phyloP scores from a whole-genome alignment of 2,329 filamentous ascomycete species.

The Pseudogymnoascus destructans region DNA sequence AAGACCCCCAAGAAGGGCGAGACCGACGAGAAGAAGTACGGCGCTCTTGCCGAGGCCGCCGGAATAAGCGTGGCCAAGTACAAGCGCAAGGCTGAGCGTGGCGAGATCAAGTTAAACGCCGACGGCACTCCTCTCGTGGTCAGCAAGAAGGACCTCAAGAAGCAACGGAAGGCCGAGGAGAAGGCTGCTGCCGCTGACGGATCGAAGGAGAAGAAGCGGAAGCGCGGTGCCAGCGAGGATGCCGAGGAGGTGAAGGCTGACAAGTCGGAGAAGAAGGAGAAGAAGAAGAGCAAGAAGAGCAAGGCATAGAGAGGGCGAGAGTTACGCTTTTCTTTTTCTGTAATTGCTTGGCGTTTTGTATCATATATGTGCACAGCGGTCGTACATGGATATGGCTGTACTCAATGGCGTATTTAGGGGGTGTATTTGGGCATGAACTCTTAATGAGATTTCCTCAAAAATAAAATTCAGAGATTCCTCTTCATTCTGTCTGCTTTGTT shows the following conservation, averaged over 20 bases:
- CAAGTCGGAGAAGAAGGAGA: conserved; percentile 45
- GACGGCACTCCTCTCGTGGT: conserved; percentile 54
- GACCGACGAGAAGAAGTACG: conserved; percentile 30
- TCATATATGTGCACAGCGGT: conserved; percentile 15
- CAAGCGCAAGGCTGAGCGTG: conserved; percentile 64
- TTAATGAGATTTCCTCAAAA: conserved; percentile 10
- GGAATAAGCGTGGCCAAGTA: conserved; percentile 65
- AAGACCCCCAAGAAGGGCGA: conserved; percentile 32
- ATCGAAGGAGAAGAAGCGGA: conserved; percentile 53
- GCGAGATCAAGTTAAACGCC: conserved; percentile 53
- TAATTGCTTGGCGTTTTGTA: conserved; percentile 16
- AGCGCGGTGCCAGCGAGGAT: conserved; percentile 33
- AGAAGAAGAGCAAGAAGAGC: conserved; percentile 39
- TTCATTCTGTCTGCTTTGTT: not conserved
- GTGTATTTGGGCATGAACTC: conserved; percentile 10
- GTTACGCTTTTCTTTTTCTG: conserved; percentile 4
- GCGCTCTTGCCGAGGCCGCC: conserved; percentile 46
- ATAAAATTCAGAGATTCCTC: conserved; percentile 9
- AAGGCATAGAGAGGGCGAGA: conserved; percentile 20
- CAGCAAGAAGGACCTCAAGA: conserved; percentile 68
- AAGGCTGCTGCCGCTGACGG: conserved; percentile 31
- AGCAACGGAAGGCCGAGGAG: conserved; percentile 49
- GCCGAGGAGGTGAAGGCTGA: conserved; percentile 43
- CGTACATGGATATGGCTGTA: conserved; percentile 10
- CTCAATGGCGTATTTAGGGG: conserved; percentile 9